Evolutionary conservation across 2,329 filamentous ascomycete genomes (phyloP).

Genomic region (Hymenotorrendiella dingleyae): DNA sequence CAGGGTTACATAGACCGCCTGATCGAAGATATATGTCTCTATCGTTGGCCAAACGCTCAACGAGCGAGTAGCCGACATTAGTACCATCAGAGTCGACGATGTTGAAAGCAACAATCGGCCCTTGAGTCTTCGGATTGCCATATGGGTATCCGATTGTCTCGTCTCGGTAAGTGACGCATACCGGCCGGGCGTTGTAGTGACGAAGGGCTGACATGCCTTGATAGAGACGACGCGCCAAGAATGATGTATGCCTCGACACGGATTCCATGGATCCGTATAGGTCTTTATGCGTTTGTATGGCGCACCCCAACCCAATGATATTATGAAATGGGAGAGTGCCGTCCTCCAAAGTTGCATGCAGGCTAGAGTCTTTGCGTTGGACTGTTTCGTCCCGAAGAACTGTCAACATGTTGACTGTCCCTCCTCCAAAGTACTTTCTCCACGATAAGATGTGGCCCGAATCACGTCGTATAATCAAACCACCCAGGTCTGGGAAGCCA

Average conservation of each 20-base stretch:
- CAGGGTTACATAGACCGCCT: conserved; percentile 86
- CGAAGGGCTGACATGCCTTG: conserved; percentile 50
- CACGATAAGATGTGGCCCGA: conserved; percentile 57
- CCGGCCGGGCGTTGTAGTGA: conserved; percentile 54
- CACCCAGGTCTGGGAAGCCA: conserved; percentile 86
- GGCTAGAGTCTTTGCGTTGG: conserved; percentile 66
- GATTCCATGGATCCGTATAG: conserved; percentile 66
- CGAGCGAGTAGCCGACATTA: conserved; percentile 73
- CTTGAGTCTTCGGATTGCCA: conserved; percentile 36
- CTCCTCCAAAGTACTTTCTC: conserved; percentile 83
- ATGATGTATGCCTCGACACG: conserved; percentile 65
- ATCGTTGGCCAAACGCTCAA: conserved; percentile 79
- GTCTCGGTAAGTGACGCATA: conserved; percentile 29
- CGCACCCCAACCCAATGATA: conserved; percentile 74
- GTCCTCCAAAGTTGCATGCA: conserved; percentile 82
- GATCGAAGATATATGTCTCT: conserved; percentile 79
- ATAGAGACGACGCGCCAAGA: conserved; percentile 54
- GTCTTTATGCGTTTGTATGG: conserved; percentile 60
- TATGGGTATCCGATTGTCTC: conserved; percentile 28
- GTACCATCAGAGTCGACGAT: conserved; percentile 60
- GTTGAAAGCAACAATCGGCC: conserved; percentile 81
- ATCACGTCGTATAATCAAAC: conserved; percentile 69
- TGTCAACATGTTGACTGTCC: conserved; percentile 84
- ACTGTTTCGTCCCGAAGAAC: conserved; percentile 68
- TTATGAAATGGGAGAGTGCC: conserved; percentile 86